Conservation (phyloP, 1,139 yeast genomes). For the Magnusiomyces sp. region DNA sequence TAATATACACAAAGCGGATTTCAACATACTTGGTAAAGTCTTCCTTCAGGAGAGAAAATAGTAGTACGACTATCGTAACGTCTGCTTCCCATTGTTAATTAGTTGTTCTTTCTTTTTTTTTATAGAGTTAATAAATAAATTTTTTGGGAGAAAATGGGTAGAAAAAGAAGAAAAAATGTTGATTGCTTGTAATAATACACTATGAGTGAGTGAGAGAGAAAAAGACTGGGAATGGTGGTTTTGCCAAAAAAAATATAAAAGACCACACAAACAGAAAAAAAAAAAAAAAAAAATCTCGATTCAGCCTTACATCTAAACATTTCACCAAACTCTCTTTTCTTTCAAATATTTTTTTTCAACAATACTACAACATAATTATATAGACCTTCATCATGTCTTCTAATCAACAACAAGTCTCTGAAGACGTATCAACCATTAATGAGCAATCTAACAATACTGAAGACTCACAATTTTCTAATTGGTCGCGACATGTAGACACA, state of each 20-base stretch:
- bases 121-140: background rate
- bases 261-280: too few species aligned
- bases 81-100: slow-evolving; percentile 48
- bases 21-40: slow-evolving; percentile 70
- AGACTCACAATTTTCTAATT: slow-evolving; percentile 17
- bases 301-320: too few species aligned
- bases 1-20: too few species aligned
- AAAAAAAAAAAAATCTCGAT: too few species aligned
- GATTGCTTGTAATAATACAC: background rate
- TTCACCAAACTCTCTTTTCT: too few species aligned
- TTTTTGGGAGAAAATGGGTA: background rate
- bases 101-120: background rate
- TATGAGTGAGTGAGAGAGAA: background rate
- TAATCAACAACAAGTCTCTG: too few species aligned
- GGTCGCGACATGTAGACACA: slow-evolving; percentile 27
- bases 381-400: too few species aligned
- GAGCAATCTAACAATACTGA: too few species aligned
- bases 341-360: too few species aligned
- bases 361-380: too few species aligned
- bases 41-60: slow-evolving; percentile 96
- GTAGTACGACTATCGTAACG: slow-evolving; percentile 97
- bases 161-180: background rate
- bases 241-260: background rate
- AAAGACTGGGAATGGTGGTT: slow-evolving; percentile 3
- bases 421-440: too few species aligned